Evolutionary conservation across 495 filamentous ascomycete genomes (phyloP), one percentile per base, ranked within the genome.

Genomic region (Entonaema liquescens): DNA sequence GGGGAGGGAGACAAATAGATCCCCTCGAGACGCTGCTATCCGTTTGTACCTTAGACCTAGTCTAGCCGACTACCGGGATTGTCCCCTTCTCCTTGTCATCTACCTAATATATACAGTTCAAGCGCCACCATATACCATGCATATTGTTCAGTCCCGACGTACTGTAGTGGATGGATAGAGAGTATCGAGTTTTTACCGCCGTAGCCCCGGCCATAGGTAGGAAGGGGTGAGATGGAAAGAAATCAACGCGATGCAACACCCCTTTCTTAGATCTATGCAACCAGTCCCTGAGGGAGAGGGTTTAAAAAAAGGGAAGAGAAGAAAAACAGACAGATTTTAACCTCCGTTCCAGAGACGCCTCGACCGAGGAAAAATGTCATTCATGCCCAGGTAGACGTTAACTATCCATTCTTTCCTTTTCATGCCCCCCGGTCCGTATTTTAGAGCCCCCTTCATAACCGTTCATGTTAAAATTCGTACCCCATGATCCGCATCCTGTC

Each of bases 181-280:
- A 47, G 19, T n/a, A n/a, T n/a, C n/a, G 42, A 23, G 42, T 47
- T 44, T 47, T 44, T 42, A 28, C 21, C 13, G 7, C 35, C 23
- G 13, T 26, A 26, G 5, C 31, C 31, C 11, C 5, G 31, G 31
- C 31, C 31, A 33, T 6, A 33, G 31, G 31, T 28, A 44, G 21
- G 13, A 35, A 13, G 33, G 17, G n/a, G 53, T 50, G 47, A 21
- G 19, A 19, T 50, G 29, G 21, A n/a, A 19, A 11, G n/a, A 52
- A 12, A 58, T 5, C 12, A 70, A 60, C 56, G 58, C 47, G 62
- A 71, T 71, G 68, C 62, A 62, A 55, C 42, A 54, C 56, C 62
- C 28, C 28, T 11, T 40, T 50, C 25, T 52, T 26, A 59, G 55
- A 71, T 57, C 62, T 62, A 67, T 71, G 62, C 62, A 71, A 56